Evolutionary conservation across 2,329 filamentous ascomycete genomes (phyloP), one percentile per base, ranked within the genome.

Genomic region (Diaporthe citriasiana): DNA sequence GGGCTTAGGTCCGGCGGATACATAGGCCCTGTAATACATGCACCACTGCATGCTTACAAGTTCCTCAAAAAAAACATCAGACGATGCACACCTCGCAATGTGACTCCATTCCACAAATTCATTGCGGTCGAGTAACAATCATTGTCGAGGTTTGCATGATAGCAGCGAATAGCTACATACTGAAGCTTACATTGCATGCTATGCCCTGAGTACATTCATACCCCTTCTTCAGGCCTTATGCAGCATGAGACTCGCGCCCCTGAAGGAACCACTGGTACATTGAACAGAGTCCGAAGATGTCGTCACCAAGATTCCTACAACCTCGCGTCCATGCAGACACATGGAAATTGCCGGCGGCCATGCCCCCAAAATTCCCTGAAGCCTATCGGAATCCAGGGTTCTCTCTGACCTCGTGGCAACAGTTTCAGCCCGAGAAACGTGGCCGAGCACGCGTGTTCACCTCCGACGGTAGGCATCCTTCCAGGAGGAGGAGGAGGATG

Each of bases 401-500:
- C 9, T 25, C 19, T 17, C 45, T 35, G 30, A 38, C 63, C 63
- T 66, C 63, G 63, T 66, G 63, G 63, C 45, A 66, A 19, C 22
- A 38, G 30, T 30, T n/a, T 66, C 63, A 66, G 63, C 63, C 63
- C 45, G 17, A 66, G 38, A 38, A 33, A 66, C 63, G 63, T 47
- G 63, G 63, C 63, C 63, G 12, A 33, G 45, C 27, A 35, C 42
- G 57, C 25, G 35, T 15, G 22, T 38, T 19, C 45, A 22, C 38
- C 15, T 50, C 22, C n/a, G 10, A 50, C 42, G 63, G 63, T 45
- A 35, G 30, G 30, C 60, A 51, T 45, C 60, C 60, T 38, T 66
- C 60, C 30, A 22, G 60, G 9, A 50, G 22, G 22, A 50, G 45
- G 22, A 50, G 45, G 45, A 47, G 19, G 19, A n/a, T 19, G 45